Evolutionary conservation across 805 yeast genomes (phyloP), one percentile per base, ranked within the genome.

Genomic region (Ogataea saltuana): DNA sequence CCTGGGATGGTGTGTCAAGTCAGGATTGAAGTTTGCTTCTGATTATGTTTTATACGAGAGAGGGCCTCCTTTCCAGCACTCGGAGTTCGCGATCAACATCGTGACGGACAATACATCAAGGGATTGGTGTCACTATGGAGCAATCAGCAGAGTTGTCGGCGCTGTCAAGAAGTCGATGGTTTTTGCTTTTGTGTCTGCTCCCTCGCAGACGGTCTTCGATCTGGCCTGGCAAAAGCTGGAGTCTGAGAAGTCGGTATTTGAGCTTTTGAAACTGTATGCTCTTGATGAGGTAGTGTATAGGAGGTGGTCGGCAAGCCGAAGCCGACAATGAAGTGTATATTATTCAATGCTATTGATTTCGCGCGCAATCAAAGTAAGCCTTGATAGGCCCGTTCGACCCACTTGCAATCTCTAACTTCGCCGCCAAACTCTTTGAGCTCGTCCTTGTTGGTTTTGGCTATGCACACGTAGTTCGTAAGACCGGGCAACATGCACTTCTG

Each of bases 11-110:
- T 91, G 97, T 69, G 93, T 84, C 2, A 73, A 95, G 45, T 78
- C 90, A 0, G 99, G 98, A 0, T 77, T 89, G 44, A 93, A 93
- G 63, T 93, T 93, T 63, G 96, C 97, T 2, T 76, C 86, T n/a
- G 95, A 90, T 55, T 84, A 70, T 63, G 66, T 93, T 7, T 69
- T 93, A 4, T 93, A 93, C 62, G 80, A 83, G 41, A 71, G 91
- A 45, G 99, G 99, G 0, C 99, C 98, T 7, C 97, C 97, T 1
- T 88, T 90, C 61, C 80, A 84, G 39, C 99, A 93, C 61, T 97
- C 99, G 0, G 96, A 89, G 59, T 87, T 79, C 61, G 87, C 91
- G 34, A 68, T 85, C 9, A 54, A 44, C 18, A 48, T 61, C 5
- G 25, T 56, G 10, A 45, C 51, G 12, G 50, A 45, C 16, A 19